These are phyloP conservation scores for Exophiala viscosa DNA, from an alignment of 2,329 filamentous ascomycete species.

Conservation along the genomic window DNA sequence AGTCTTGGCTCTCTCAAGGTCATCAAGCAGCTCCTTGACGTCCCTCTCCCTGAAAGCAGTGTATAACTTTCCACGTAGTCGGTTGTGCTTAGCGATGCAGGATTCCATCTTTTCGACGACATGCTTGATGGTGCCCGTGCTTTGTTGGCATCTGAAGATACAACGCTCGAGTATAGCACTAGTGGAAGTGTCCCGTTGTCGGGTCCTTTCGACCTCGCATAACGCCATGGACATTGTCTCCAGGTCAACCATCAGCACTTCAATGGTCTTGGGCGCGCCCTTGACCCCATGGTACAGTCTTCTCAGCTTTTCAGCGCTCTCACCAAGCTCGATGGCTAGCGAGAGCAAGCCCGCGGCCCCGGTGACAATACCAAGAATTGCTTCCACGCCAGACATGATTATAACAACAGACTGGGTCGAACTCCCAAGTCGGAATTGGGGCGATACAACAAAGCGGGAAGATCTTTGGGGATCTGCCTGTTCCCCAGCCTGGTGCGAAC, in stretches of 20 bases:
- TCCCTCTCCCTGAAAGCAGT: slow-evolving; percentile 8
- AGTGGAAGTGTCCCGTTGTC: not conserved
- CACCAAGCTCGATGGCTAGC: slow-evolving; percentile 8
- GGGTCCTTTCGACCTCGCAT: slow-evolving; percentile 1
- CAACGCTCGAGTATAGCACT: slow-evolving; percentile 5
- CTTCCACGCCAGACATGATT: not conserved
- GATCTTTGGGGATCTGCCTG: not conserved
- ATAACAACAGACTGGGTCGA: too few relatives aligned
- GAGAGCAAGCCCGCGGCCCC: slow-evolving; percentile 4
- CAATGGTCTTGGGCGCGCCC: slow-evolving; percentile 1
- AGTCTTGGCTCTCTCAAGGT: slow-evolving; percentile 9
- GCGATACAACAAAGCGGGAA: not conserved
- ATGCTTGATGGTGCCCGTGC: not conserved
- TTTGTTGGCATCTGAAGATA: not conserved
- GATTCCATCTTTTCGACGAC: slow-evolving; percentile 7
- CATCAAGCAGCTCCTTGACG: slow-evolving; percentile 11
- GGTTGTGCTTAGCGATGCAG: not conserved
- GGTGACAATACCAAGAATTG: not conserved
- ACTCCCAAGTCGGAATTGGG: not conserved
- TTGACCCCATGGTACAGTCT: slow-evolving; percentile 5
- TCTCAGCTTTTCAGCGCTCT: slow-evolving; percentile 7
- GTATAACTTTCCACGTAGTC: slow-evolving; percentile 4
- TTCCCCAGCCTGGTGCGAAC: not conserved
- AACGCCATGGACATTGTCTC: slow-evolving; percentile 9
- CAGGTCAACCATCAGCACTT: not conserved